A percentile compares a stretch with the other conserved stretches of the same genome.
These are phyloP conservation scores for Cercophora sp. DNA, from an alignment of 495 filamentous ascomycete genomes.

Conservation along the genomic window DNA sequence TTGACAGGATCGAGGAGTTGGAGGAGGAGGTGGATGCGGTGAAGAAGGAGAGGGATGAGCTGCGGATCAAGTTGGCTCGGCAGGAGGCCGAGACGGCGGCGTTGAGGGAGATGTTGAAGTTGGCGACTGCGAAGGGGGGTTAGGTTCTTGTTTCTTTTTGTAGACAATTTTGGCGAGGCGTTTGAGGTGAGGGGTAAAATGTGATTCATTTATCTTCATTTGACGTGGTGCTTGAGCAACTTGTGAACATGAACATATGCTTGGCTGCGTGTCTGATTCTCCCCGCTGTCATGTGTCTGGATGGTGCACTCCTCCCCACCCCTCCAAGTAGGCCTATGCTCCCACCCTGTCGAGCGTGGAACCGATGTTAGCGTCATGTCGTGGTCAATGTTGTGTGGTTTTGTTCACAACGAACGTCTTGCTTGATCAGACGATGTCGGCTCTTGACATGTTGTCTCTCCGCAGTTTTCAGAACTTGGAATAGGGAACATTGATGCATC, in stretches of 20 bases:
- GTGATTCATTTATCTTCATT: no score
- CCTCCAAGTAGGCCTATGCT: no score
- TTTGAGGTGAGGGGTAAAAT: no score
- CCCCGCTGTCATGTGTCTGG: no score
- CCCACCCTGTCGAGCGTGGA: no score
- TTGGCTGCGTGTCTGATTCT: no score
- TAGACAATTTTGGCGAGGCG: no score
- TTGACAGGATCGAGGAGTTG: constrained; percentile 61
- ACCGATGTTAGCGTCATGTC: background rate
- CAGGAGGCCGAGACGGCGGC: constrained; percentile 57
- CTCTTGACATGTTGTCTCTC: constrained; percentile 27
- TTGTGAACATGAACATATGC: no score
- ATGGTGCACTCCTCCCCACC: no score
- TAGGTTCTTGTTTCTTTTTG: no score
- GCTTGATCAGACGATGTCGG: constrained; percentile 46
- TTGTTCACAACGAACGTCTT: constrained; percentile 14
- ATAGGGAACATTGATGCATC: constrained; percentile 8
- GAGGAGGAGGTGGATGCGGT: constrained; percentile 58
- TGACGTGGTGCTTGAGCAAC: no score
- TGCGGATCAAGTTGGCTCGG: constrained; percentile 59
- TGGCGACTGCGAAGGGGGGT: constrained; percentile 30
- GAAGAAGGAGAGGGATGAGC: constrained; percentile 58
- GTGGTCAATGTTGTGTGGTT: background rate
- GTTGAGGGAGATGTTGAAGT: constrained; percentile 40
- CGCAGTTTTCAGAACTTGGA: constrained; percentile 15